phyloP scores from a whole-genome alignment of 1,284 basidiomycete genomes.

The Rhizopogon hawkerae region DNA sequence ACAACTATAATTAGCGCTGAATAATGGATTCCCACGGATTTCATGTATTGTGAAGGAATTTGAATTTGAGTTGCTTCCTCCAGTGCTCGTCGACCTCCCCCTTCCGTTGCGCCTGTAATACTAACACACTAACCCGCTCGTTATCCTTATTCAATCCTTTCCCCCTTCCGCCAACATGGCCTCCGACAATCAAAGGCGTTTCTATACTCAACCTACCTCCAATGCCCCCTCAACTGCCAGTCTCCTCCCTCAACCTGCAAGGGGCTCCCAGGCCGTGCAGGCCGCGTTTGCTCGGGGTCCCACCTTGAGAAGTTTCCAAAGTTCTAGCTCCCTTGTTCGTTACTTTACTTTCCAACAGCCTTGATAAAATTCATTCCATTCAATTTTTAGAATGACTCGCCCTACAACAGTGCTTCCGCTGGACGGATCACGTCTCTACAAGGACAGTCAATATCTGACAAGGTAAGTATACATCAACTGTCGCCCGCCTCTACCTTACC shows the following conservation, averaged over 20 bases:
- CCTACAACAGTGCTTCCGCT: conserved; percentile 30
- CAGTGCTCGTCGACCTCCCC: not conserved
- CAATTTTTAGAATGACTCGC: conserved; percentile 35
- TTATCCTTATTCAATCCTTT: conserved; percentile 8
- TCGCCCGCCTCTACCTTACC: not conserved
- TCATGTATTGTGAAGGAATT: not conserved
- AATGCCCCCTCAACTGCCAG: conserved; percentile 46
- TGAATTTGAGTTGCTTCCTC: not conserved
- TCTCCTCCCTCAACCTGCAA: conserved; percentile 37
- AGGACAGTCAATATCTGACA: conserved; percentile 38
- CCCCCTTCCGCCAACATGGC: conserved; percentile 16
- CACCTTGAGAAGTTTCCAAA: conserved; percentile 30
- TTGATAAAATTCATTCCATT: conserved; percentile 13
- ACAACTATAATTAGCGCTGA: too few relatives aligned
- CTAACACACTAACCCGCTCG: conserved; percentile 12
- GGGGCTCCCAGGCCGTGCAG: conserved; percentile 30
- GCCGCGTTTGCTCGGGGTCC: conserved; percentile 40
- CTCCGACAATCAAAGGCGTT: conserved; percentile 20
- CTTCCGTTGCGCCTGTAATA: conserved; percentile 8
- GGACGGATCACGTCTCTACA: conserved; percentile 18
- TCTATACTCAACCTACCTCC: conserved; percentile 26
- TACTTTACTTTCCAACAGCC: not conserved
- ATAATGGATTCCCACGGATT: not conserved
- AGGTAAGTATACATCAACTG: conserved; percentile 25
- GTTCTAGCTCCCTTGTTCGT: conserved; percentile 36